phyloP scores from a whole-genome alignment of 257 asterid genomes.

The Cruciata laevipes region DNA sequence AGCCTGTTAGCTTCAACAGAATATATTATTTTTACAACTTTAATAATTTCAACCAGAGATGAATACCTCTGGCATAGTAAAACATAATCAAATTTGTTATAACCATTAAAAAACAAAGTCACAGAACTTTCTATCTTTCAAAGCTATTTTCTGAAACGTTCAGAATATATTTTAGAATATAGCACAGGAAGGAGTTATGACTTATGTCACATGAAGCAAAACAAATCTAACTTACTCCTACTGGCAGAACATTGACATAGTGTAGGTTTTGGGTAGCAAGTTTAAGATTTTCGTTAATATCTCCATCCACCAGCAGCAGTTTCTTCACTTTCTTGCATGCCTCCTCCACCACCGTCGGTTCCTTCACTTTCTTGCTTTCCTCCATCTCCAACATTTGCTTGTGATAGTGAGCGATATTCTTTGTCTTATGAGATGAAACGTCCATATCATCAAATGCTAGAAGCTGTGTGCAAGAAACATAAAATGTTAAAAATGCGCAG shows the following conservation, averaged over 20 bases:
- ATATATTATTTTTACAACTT: not conserved
- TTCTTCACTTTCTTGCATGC: constrained; percentile 29
- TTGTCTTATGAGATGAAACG: constrained; percentile 82
- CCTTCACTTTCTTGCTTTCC: constrained; percentile 26
- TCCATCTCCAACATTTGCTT: constrained; percentile 47
- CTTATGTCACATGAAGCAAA: not conserved
- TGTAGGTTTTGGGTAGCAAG: constrained; percentile 83
- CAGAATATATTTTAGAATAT: not conserved
- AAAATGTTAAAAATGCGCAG: constrained; percentile 2
- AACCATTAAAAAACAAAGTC: not conserved
- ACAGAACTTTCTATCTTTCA: not conserved
- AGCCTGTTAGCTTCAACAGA: not conserved
- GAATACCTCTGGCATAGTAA: not conserved
- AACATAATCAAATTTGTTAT: no score
- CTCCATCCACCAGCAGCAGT: constrained; percentile 80
- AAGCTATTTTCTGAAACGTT: not conserved
- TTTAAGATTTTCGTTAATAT: constrained; percentile 67
- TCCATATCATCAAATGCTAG: constrained; percentile 77
- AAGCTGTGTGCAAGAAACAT: constrained; percentile 43
- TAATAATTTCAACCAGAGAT: not conserved
- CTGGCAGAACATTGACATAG: constrained; percentile 80
- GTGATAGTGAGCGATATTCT: constrained; percentile 61
- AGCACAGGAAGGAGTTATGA: not conserved
- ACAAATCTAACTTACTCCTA: constrained; percentile 53
- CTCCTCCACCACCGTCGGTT: constrained; percentile 20